Evolutionary conservation across 208 protist species (phyloP).

Genomic region (Trypanosoma conorhini): DNA sequence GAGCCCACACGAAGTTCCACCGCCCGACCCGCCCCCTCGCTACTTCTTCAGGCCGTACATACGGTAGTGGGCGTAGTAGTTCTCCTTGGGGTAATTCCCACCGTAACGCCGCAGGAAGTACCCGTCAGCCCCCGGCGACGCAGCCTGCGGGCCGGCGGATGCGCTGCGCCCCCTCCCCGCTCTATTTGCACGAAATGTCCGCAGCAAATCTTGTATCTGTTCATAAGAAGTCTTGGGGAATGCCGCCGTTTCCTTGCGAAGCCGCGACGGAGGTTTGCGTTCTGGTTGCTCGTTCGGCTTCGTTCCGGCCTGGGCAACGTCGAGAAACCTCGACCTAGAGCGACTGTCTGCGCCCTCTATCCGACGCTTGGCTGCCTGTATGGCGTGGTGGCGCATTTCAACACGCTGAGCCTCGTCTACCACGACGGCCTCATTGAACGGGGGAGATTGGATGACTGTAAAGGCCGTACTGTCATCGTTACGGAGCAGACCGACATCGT

Average conservation of each 20-base stretch:
- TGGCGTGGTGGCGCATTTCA: constrained; percentile 45
- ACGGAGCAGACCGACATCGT: constrained; percentile 79
- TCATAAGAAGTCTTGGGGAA: constrained; percentile 36
- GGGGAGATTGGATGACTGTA: constrained; percentile 72
- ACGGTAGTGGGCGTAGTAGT: constrained; percentile 71
- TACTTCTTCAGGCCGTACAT: constrained; percentile 50
- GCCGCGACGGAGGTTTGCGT: background rate
- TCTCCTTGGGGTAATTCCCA: constrained; percentile 49
- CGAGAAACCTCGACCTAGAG: constrained; percentile 39
- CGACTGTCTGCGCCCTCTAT: constrained; percentile 50
- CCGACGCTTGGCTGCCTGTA: constrained; percentile 54
- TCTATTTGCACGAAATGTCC: constrained; percentile 6
- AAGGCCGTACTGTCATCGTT: constrained; percentile 81
- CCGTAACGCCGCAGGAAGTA: constrained; percentile 80
- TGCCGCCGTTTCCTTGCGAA: background rate
- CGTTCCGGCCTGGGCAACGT: constrained; percentile 10
- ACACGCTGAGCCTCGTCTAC: constrained; percentile 25
- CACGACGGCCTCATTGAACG: constrained; percentile 42
- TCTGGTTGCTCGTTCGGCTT: background rate
- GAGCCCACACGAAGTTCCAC: constrained; percentile 16
- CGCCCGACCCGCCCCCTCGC: background rate
- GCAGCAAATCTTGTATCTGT: constrained; percentile 32
- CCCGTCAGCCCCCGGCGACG: constrained; percentile 32
- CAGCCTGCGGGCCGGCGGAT: constrained; percentile 3
- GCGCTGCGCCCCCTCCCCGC: background rate